These are phyloP conservation scores for Saccharomycopsis sp. DNA, from an alignment of 805 yeast species.

Conservation along the genomic window DNA sequence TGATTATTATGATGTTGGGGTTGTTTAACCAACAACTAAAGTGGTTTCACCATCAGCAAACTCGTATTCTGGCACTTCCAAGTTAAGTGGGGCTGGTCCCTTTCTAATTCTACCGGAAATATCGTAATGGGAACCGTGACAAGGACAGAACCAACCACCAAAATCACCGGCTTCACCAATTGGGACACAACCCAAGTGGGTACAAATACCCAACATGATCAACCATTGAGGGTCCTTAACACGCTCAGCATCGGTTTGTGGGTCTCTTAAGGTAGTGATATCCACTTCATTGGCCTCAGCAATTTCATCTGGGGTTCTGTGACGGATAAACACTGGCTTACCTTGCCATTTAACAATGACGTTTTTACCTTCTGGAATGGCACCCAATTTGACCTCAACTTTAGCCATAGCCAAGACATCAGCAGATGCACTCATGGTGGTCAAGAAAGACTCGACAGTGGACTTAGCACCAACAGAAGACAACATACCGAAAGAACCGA, in stretches of 20 bases:
- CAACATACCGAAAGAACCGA: constrained; percentile 88
- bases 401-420: constrained; percentile 99
- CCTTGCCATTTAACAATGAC: constrained; percentile 99
- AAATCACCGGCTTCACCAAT: constrained; percentile 99
- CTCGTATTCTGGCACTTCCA: constrained; percentile 91
- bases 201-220: constrained; percentile 98
- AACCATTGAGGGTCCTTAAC: constrained; percentile 97
- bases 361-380: constrained; percentile 96
- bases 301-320: constrained; percentile 90
- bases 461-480: constrained; percentile 94
- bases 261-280: constrained; percentile 78
- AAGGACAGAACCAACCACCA: constrained; percentile 99
- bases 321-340: constrained; percentile 99
- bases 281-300: constrained; percentile 89
- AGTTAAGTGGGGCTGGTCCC: constrained; percentile 99
- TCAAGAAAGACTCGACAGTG: constrained; percentile 86
- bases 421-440: constrained; percentile 95
- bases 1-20: background rate
- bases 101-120: constrained; percentile 99
- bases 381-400: constrained; percentile 91
- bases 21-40: constrained; percentile 74
- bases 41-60: constrained; percentile 73
- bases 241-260: constrained; percentile 88
- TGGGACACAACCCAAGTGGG: constrained; percentile 99
- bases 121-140: constrained; percentile 99